These are phyloP conservation scores for Mycena galericulata DNA, from an alignment of 768 basidiomycete species.

Conservation along the genomic window DNA sequence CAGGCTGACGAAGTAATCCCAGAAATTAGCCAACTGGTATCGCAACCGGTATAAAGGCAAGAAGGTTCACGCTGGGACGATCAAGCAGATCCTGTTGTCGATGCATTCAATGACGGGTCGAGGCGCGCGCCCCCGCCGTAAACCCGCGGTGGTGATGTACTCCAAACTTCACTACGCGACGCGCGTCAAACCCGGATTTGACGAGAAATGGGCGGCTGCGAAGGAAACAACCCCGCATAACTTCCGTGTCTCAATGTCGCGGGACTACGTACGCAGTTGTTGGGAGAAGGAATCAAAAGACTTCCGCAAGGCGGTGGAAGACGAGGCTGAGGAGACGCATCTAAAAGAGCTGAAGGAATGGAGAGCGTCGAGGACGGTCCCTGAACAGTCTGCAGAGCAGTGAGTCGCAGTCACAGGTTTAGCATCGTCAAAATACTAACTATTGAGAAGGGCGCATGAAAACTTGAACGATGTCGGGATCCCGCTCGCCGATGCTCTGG, in stretches of 20 bases:
- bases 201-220: conserved; percentile 2
- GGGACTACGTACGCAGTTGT: not conserved
- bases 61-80: not conserved
- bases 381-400: not conserved
- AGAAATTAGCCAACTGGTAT: conserved; percentile 26
- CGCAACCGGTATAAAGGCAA: conserved; percentile 9
- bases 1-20: not conserved
- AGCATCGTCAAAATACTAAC: not conserved
- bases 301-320: not conserved
- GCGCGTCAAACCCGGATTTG: conserved; percentile 16
- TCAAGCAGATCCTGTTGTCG: not conserved
- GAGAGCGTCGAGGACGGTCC: not conserved
- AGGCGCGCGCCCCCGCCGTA: conserved; percentile 6
- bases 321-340: not conserved
- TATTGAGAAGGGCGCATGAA: not conserved
- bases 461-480: conserved; percentile 2
- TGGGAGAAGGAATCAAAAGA: conserved; percentile 14
- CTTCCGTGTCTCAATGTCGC: conserved; percentile 1
- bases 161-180: conserved; percentile 13
- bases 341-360: conserved; percentile 1
- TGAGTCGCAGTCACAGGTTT: not conserved
- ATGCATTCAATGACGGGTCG: conserved; percentile 1
- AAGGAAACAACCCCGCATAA: not conserved
- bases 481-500: conserved; percentile 13
- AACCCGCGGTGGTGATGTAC: not conserved